These are phyloP conservation scores for Monilinia fructigena DNA, from an alignment of 2,329 filamentous ascomycete genomes.

Conservation along the genomic window DNA sequence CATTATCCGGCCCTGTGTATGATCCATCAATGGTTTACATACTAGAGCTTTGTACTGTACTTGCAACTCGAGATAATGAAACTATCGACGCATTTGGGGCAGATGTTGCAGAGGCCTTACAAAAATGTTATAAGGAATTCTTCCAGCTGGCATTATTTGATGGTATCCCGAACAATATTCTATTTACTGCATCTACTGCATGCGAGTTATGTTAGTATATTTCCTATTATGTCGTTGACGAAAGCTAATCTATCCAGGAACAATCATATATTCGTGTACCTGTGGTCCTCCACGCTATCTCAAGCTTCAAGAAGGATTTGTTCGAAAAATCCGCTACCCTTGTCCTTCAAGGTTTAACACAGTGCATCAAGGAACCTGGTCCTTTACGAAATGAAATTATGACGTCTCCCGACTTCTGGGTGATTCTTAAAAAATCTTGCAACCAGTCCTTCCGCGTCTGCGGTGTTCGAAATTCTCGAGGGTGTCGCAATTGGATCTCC, in stretches of 20 bases:
- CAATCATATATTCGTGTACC: constrained; percentile 89
- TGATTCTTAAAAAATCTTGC: constrained; percentile 78
- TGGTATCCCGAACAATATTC: constrained; percentile 78
- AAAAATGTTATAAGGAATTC: constrained; percentile 77
- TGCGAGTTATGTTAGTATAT: constrained; percentile 72
- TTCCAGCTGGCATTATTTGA: constrained; percentile 74
- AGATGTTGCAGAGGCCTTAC: constrained; percentile 74
- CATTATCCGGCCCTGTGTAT: constrained; percentile 63
- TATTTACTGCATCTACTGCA: constrained; percentile 82
- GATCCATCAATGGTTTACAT: constrained; percentile 86
- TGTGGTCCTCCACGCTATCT: constrained; percentile 87
- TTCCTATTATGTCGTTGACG: constrained; percentile 23
- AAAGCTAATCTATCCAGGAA: constrained; percentile 54
- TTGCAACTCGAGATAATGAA: constrained; percentile 73
- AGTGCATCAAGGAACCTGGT: constrained; percentile 75
- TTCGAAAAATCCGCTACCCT: constrained; percentile 74
- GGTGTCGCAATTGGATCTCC: constrained; percentile 67
- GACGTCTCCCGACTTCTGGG: constrained; percentile 97
- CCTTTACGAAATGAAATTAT: constrained; percentile 88
- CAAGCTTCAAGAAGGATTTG: constrained; percentile 75
- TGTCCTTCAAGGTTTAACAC: constrained; percentile 73
- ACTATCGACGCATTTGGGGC: constrained; percentile 74
- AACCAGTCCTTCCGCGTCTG: constrained; percentile 63
- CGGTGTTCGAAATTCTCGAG: constrained; percentile 86
- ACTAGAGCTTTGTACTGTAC: constrained; percentile 83